phyloP scores from a whole-genome alignment of 2,329 filamentous ascomycete genomes.

The Zymoseptoria ardabiliae region DNA sequence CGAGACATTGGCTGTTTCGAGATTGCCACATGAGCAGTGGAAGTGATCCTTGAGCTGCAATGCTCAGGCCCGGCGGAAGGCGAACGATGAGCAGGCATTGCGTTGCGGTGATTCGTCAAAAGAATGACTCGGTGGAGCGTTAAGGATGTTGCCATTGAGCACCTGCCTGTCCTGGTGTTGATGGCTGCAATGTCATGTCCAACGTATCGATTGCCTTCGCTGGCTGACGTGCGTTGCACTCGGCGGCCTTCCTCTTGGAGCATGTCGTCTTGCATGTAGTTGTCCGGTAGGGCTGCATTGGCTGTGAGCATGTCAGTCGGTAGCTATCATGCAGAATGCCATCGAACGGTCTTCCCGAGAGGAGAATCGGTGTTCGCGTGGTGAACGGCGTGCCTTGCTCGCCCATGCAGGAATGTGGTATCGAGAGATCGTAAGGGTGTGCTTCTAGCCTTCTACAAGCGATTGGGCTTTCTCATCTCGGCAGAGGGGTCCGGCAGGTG shows the following conservation, averaged over 20 bases:
- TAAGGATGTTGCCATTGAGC: too few relatives aligned
- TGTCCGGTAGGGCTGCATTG: too few relatives aligned
- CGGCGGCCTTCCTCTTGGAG: too few relatives aligned
- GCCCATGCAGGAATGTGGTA: neutral
- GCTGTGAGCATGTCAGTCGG: neutral
- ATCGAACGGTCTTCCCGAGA: neutral
- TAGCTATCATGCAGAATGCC: neutral
- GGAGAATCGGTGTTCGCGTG: too few relatives aligned
- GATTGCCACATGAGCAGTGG: neutral
- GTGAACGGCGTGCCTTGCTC: neutral
- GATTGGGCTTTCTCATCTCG: neutral
- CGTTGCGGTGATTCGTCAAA: neutral
- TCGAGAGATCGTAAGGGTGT: neutral
- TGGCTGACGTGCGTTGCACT: too few relatives aligned
- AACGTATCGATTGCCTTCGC: neutral
- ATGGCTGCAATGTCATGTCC: neutral
- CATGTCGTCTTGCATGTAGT: too few relatives aligned
- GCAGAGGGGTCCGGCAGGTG: neutral
- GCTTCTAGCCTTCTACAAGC: too few relatives aligned
- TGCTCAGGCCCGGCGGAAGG: neutral
- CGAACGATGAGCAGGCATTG: neutral
- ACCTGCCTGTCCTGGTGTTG: neutral
- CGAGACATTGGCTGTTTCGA: neutral
- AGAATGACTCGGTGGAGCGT: too few relatives aligned
- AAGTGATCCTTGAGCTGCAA: neutral